Evolutionary conservation across 2,329 filamentous ascomycete genomes (phyloP), one percentile per base, ranked within the genome.

Genomic region (Colletotrichum orchidophilum): DNA sequence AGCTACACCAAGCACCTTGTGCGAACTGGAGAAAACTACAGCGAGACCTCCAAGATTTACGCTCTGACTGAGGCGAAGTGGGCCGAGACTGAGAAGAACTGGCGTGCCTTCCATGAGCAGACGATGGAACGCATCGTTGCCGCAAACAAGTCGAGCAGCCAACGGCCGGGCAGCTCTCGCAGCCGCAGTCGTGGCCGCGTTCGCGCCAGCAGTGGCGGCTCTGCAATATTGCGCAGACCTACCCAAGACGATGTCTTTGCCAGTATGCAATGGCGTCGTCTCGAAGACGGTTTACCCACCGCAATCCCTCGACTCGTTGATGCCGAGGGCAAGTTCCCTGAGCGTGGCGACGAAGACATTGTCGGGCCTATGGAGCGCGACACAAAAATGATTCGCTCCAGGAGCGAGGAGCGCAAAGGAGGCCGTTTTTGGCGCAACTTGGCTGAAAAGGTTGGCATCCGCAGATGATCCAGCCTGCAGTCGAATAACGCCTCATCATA

Each of bases 1-100:
- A 96, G 97, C 79, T 98, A 95, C 83, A 93, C 93, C 75, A 96
- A 95, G 80, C 95, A 97, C 77, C 89, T 97, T 24, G 93, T 94
- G 12, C 93, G 94, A 69, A 96, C 94, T 0, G 93, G 93, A 66
- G 95, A 97, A 81, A 94, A 98, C 81, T 97, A 97, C 76, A 95
- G 95, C 18, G 87, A 92, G 39, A 97, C 94, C 0, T 97, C 95
- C 64, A 96, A 94, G 80, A 96, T 94, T 66, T 97, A 95, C 82
- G 89, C 87, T 62, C 87, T 96, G 67, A 97, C 95, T 0, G 92
- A 96, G 80, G 89, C 93, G 72, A 98, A 98, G 80, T 98, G 96
- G 96, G 88, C 91, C 29, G 90, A 92, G 75, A 93, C 93, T 53
- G 94, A 97, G 78, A 85, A 85, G 2, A 83, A 87, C 67, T 98